Base-by-base conservation (phyloP, 495 filamentous ascomycete species). In the Hypoxylon perforatum region DNA sequence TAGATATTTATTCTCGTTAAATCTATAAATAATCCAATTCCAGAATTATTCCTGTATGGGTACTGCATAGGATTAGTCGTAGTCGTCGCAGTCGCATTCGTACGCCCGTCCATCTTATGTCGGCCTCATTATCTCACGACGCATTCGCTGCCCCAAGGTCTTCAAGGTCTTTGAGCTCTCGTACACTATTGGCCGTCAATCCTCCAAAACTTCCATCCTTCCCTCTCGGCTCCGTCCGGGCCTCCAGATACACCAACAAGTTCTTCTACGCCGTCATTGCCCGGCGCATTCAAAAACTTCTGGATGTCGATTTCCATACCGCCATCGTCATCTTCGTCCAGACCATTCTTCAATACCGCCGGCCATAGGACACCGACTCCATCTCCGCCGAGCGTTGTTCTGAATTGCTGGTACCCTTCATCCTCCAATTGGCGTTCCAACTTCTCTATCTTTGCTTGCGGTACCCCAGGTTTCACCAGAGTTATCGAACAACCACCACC, bases 181-280 rank as follows among this genome's bases (percentile, higher is more conserved):
- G 38, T 41, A n/a, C 44, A 46, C 65, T 49, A 76, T 25, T 68
- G 67, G 65, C 75, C 80, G 53, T 86, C 83, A 21, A 86, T 82
- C 72, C 87, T 89, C 95, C 95, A 99, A 76, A 97, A 98, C 76
- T 94, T 95, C 95, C 95, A 98, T 0, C 90, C 92, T 69, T 90
- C 89, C 52, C 89, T 81, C 59, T 90, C 91, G 19, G 89, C 84
- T 18, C 73, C 78, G 7, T 49, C 68, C 8, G 57, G 18, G 10
- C 83, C 81, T 0, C 81, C 86, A 35, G 87, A 82, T 17, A 88
- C 84, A 19, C 89, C 91, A 7, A 91, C 91, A 42, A 93, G 79
- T 44, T 81, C 81, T 75, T 97, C 92, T 30, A 97, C 90, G 2
- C 90, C 91, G 55, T 92, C 88, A 52, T 88, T 86, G 22, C 91